Evolutionary conservation across 2,329 filamentous ascomycete species (phyloP).

Genomic region (Hortaea sp.): DNA sequence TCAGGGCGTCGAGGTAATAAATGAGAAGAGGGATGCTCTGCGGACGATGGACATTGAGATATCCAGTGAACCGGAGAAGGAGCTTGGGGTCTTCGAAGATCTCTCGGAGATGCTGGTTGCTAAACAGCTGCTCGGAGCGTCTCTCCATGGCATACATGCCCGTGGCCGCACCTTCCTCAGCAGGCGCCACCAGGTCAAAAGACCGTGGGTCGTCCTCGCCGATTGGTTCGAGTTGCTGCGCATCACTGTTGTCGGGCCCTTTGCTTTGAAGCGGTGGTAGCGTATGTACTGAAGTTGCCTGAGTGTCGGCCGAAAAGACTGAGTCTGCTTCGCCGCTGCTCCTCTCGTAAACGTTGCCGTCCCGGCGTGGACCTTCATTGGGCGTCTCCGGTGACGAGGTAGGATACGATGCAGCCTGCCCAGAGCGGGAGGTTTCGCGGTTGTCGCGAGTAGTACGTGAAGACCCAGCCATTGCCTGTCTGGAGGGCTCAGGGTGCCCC

Average conservation of each 20-base stretch:
- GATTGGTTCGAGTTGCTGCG: slow-evolving; percentile 36
- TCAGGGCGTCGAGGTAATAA: slow-evolving; percentile 63
- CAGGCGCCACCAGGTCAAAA: slow-evolving; percentile 43
- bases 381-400: not conserved
- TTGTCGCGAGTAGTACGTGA: slow-evolving; percentile 11
- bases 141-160: slow-evolving; percentile 48
- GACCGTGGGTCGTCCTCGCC: slow-evolving; percentile 44
- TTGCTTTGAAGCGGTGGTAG: slow-evolving; percentile 36
- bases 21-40: slow-evolving; percentile 55
- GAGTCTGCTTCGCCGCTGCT: slow-evolving; percentile 24
- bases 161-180: slow-evolving; percentile 16
- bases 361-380: not conserved
- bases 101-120: slow-evolving; percentile 51
- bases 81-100: slow-evolving; percentile 57
- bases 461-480: slow-evolving; percentile 14
- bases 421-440: not conserved
- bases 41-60: slow-evolving; percentile 50
- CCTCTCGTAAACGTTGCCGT: slow-evolving; percentile 9
- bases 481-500: slow-evolving; percentile 7
- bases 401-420: not conserved
- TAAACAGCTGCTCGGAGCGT: slow-evolving; percentile 57
- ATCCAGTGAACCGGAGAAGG: slow-evolving; percentile 57
- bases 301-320: slow-evolving; percentile 26
- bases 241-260: slow-evolving; percentile 28
- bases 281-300: slow-evolving; percentile 26